Evolutionary conservation across 208 protist species (phyloP).

Genomic region (Crithidia expoeki): DNA sequence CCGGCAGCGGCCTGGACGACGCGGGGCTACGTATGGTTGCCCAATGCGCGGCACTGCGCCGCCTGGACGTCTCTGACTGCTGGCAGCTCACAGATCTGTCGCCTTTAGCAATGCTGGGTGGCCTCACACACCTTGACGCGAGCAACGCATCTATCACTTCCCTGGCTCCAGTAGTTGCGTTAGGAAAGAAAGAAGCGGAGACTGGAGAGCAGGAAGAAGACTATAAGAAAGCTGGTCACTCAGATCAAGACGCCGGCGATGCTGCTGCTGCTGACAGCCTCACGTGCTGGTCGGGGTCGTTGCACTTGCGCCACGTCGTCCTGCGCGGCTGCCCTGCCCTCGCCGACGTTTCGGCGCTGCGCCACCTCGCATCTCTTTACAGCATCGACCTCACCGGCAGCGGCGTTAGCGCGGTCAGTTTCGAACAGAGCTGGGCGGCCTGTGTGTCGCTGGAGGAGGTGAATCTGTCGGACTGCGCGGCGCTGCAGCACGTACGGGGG

Average conservation of each 20-base stretch:
- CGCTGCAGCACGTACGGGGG: conserved; percentile 5
- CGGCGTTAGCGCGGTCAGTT: conserved; percentile 17
- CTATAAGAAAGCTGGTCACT: background rate
- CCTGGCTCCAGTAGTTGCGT: background rate
- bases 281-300: conserved; percentile 10
- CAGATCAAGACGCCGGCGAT: background rate
- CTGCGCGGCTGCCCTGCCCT: conserved; percentile 36
- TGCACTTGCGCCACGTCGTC: conserved; percentile 25
- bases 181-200: background rate
- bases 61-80: conserved; percentile 29
- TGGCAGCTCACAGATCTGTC: conserved; percentile 6
- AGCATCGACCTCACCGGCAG: conserved; percentile 37
- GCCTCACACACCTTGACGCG: conserved; percentile 26
- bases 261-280: conserved; percentile 7
- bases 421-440: conserved; percentile 13
- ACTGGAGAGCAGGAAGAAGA: background rate
- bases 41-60: conserved; percentile 15
- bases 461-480: conserved; percentile 12
- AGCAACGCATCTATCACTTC: conserved; percentile 8
- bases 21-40: conserved; percentile 1
- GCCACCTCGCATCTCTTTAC: conserved; percentile 25
- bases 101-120: conserved; percentile 4
- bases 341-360: conserved; percentile 32
- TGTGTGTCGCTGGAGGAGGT: conserved; percentile 21
- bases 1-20: conserved; percentile 13